These are phyloP conservation scores for Neodidymelliopsis sp. DNA, from an alignment of 2,329 filamentous ascomycete genomes.

Conservation along the genomic window DNA sequence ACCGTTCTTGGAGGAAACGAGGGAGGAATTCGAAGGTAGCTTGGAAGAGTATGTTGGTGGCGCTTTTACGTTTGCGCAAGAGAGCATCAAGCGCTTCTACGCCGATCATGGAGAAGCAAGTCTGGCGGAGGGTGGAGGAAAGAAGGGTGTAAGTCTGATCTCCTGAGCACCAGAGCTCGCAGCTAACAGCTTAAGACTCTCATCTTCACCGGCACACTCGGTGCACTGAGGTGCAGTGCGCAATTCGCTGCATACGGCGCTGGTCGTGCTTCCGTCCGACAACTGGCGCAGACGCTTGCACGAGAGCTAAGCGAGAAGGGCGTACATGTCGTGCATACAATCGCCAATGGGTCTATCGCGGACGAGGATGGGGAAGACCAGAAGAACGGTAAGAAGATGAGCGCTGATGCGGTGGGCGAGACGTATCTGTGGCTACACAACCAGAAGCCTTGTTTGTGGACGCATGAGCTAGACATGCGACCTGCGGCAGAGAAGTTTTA, in stretches of 20 bases:
- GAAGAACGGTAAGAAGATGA: slow-evolving; percentile 62
- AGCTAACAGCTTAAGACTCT: slow-evolving; percentile 48
- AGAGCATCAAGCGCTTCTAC: slow-evolving; percentile 60
- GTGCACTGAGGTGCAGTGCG: slow-evolving; percentile 61
- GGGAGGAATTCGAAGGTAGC: slow-evolving; percentile 54
- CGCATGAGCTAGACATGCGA: slow-evolving; percentile 61
- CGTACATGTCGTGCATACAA: slow-evolving; percentile 66
- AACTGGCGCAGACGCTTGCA: slow-evolving; percentile 63
- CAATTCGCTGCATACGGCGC: slow-evolving; percentile 65
- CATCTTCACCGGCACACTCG: slow-evolving; percentile 65
- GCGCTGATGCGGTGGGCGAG: slow-evolving; percentile 64
- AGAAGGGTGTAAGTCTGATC: slow-evolving; percentile 56
- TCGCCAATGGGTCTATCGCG: slow-evolving; percentile 63
- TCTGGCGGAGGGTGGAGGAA: slow-evolving; percentile 56
- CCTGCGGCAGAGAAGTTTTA: slow-evolving; percentile 60
- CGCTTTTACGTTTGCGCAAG: slow-evolving; percentile 64
- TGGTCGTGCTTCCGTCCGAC: slow-evolving; percentile 59
- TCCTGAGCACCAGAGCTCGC: not conserved
- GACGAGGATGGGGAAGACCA: slow-evolving; percentile 60
- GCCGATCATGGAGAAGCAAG: slow-evolving; percentile 59
- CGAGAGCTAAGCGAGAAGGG: slow-evolving; percentile 65
- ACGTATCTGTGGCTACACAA: slow-evolving; percentile 62
- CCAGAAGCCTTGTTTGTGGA: slow-evolving; percentile 60
- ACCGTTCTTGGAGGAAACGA: slow-evolving; percentile 63
- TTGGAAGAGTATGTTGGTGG: slow-evolving; percentile 63